phyloP scores from a whole-genome alignment of 108 stramenopile species.

The Fragilariopsis cylindrus region DNA sequence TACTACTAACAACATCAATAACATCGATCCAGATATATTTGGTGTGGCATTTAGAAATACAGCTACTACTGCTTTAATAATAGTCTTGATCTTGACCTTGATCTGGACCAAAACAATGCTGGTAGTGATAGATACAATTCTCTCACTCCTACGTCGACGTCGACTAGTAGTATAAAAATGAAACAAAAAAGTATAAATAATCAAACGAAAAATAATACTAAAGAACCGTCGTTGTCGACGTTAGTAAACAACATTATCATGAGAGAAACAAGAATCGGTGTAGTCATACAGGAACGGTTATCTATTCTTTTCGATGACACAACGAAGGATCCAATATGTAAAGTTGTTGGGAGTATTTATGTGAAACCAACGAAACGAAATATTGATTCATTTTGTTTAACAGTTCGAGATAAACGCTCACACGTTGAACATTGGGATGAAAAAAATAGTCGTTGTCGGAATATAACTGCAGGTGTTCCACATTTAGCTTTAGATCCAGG shows the following conservation, averaged over 20 bases:
- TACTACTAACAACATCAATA: not conserved
- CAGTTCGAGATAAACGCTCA: constrained; percentile 16
- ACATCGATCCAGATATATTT: not conserved
- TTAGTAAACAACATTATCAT: not conserved
- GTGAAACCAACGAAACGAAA: constrained; percentile 34
- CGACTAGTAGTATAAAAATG: too few species aligned
- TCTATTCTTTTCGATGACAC: constrained; percentile 44
- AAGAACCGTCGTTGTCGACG: not conserved
- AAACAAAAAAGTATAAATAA: too few species aligned
- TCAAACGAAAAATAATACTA: too few species aligned
- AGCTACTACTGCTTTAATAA: not conserved
- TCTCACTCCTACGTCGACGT: too few species aligned
- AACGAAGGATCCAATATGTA: constrained; percentile 25
- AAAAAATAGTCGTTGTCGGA: constrained; percentile 3
- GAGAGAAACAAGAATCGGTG: not conserved
- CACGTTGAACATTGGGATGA: constrained; percentile 35
- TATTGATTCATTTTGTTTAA: constrained; percentile 21
- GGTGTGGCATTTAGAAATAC: constrained; percentile 1
- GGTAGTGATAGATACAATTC: too few species aligned
- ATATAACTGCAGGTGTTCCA: not conserved
- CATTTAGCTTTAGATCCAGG: constrained; percentile 17
- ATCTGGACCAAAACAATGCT: too few species aligned
- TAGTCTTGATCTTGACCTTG: not conserved
- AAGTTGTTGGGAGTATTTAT: constrained; percentile 44
- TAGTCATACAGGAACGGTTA: constrained; percentile 44